Evolutionary conservation across 257 asterid species (phyloP), one percentile per base, ranked within the genome.

Genomic region (Orobanche coerulescens): DNA sequence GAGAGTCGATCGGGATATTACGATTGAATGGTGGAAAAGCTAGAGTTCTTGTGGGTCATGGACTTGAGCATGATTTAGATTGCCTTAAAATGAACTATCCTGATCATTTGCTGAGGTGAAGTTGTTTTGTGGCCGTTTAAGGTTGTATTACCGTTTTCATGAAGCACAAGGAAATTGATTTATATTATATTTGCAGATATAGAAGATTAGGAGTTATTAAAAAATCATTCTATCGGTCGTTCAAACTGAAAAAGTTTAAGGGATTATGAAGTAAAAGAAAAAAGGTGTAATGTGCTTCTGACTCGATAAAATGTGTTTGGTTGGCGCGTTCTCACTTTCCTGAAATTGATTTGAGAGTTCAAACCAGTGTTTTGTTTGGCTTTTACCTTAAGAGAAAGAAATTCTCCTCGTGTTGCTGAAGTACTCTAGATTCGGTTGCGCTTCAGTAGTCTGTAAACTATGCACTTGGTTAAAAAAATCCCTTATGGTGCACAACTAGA

Each of bases 11-110:
- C 51, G 72, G 78, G 67, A 73, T 31, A 57, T 11, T 66, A 67
- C 67, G 79, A 20, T 55, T 77, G 71, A 25, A 62, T 66, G 77
- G 81, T 59, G 81, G 81, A 58, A 77, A 55, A 31, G 84, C 74
- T 62, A 72, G 75, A 58, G 73, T 79, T 77, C 80, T 82, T 48
- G 75, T 82, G 64, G 83, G 89, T 24, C 86, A 77, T 67, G 68
- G 73, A 67, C 75, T 79, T 31, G 76, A 62, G 49, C 68, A 51
- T n/a, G 75, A 75, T 73, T 54, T 79, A 42, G 67, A 71, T 62
- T 70, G 82, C 73, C 71, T 82, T 54, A 49, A 25, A 43, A 68
- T 77, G 75, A 18, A 73, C 65, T 82, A 75, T 71, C 89, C 82
- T 12, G 74, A 77, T 77, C 80, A 73, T 75, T 30, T 79, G 56